These are phyloP conservation scores for Penicillium sp. DNA, from an alignment of 2,329 filamentous ascomycete species.

Conservation along the genomic window DNA sequence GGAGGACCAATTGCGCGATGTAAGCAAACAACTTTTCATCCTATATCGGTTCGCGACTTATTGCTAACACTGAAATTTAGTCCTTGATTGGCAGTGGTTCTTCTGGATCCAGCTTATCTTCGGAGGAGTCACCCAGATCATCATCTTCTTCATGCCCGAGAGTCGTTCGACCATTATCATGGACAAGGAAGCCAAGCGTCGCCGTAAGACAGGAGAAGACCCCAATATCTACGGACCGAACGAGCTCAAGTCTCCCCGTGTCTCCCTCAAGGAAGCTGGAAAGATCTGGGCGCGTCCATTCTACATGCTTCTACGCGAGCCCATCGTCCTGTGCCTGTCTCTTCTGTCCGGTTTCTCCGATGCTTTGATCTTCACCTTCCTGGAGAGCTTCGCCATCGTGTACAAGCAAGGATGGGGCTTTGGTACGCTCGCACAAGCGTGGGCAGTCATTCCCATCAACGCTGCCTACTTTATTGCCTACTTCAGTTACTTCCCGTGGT, in stretches of 20 bases:
- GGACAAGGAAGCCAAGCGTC: conserved; percentile 55
- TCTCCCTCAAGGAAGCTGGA: conserved; percentile 40
- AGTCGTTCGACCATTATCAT: conserved; percentile 56
- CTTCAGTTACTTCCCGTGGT: conserved; percentile 52
- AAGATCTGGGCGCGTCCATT: conserved; percentile 63
- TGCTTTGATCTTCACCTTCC: conserved; percentile 64
- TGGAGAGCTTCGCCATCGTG: conserved; percentile 57
- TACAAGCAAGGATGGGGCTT: conserved; percentile 61
- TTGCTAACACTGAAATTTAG: conserved; percentile 4
- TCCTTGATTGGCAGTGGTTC: conserved; percentile 53
- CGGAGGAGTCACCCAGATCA: conserved; percentile 49
- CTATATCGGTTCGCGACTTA: background rate
- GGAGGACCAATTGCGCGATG: conserved; percentile 49
- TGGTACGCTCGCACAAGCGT: conserved; percentile 53
- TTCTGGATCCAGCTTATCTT: conserved; percentile 62
- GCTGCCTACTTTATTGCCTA: conserved; percentile 65
- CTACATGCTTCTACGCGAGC: conserved; percentile 68
- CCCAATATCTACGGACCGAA: conserved; percentile 65
- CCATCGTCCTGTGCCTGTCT: conserved; percentile 67
- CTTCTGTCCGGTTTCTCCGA: conserved; percentile 70
- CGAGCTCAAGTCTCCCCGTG: conserved; percentile 47
- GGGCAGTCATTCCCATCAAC: conserved; percentile 65
- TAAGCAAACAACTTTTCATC: background rate
- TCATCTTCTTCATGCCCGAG: conserved; percentile 54
- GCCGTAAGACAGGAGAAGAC: conserved; percentile 50